These are phyloP conservation scores for Termitomyces sp. DNA, from an alignment of 1,284 basidiomycete species.

Conservation along the genomic window DNA sequence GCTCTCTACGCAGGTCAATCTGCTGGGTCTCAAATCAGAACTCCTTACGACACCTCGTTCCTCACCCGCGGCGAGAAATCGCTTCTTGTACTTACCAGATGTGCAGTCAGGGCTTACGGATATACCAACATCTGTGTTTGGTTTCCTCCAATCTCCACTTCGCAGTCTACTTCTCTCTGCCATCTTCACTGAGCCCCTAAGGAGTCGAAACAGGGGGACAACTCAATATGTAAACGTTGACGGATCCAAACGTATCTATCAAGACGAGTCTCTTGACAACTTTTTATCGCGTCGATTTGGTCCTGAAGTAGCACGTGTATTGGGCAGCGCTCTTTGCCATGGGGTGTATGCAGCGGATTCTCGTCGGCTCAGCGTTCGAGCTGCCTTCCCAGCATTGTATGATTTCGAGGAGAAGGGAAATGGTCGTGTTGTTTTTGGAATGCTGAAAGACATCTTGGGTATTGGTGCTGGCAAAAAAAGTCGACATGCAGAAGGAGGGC, in stretches of 20 bases:
- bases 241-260: constrained; percentile 11
- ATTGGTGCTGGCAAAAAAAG: constrained; percentile 11
- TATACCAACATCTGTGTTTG: constrained; percentile 44
- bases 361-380: constrained; percentile 65
- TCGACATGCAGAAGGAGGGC: constrained; percentile 17
- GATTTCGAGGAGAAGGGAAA: constrained; percentile 48
- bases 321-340: constrained; percentile 85
- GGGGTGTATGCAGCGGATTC: constrained; percentile 93
- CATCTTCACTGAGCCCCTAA: constrained; percentile 56
- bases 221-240: constrained; percentile 16
- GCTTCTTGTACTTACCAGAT: constrained; percentile 67
- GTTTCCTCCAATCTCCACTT: constrained; percentile 45
- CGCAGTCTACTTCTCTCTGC: constrained; percentile 47
- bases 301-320: constrained; percentile 59
- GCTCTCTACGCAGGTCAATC: constrained; percentile 62
- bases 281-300: constrained; percentile 82
- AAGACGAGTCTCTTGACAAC: constrained; percentile 79
- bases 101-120: constrained; percentile 32
- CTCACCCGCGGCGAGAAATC: constrained; percentile 67
- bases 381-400: constrained; percentile 74
- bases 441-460: constrained; percentile 32
- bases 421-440: constrained; percentile 38
- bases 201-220: constrained; percentile 32
- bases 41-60: constrained; percentile 62
- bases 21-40: constrained; percentile 55